phyloP scores from a whole-genome alignment of 2,329 filamentous ascomycete genomes.

The Madurella mycetomatis region DNA sequence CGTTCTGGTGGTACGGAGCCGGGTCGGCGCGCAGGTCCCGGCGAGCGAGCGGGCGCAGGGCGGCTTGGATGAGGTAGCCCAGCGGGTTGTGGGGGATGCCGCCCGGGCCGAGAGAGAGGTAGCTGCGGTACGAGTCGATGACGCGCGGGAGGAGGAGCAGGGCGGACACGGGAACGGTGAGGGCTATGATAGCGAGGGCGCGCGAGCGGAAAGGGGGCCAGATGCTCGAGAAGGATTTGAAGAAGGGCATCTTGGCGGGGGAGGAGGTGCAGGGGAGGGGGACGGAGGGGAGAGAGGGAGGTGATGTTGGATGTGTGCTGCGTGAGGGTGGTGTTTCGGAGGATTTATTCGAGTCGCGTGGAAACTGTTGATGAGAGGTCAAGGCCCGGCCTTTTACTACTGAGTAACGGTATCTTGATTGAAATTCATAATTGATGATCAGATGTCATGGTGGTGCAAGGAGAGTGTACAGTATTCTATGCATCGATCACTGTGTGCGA shows the following conservation, averaged over 20 bases:
- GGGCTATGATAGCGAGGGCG: slow-evolving; percentile 3
- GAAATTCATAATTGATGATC: too few relatives aligned
- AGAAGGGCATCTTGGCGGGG: not conserved
- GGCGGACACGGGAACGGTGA: not conserved
- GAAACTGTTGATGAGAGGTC: too few relatives aligned
- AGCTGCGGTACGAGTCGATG: slow-evolving; percentile 35
- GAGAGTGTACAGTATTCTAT: too few relatives aligned
- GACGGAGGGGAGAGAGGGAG: not conserved
- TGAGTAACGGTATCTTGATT: too few relatives aligned
- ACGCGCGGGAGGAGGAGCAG: slow-evolving; percentile 10
- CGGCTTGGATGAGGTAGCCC: slow-evolving; percentile 38
- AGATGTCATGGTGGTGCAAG: too few relatives aligned
- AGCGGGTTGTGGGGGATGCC: slow-evolving; percentile 40
- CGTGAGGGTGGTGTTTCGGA: too few relatives aligned
- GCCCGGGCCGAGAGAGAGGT: slow-evolving; percentile 40
- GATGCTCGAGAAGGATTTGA: not conserved
- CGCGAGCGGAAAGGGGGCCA: slow-evolving; percentile 4
- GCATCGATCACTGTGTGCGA: too few relatives aligned
- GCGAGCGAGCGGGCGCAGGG: slow-evolving; percentile 32
- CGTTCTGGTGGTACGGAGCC: slow-evolving; percentile 17
- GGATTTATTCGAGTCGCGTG: too few relatives aligned
- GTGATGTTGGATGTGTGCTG: too few relatives aligned
- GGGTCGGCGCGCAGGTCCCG: slow-evolving; percentile 31
- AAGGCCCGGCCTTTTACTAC: too few relatives aligned
- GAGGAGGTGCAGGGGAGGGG: not conserved